Base-by-base conservation (phyloP, 768 basidiomycete species). In the Daedalea quercina region DNA sequence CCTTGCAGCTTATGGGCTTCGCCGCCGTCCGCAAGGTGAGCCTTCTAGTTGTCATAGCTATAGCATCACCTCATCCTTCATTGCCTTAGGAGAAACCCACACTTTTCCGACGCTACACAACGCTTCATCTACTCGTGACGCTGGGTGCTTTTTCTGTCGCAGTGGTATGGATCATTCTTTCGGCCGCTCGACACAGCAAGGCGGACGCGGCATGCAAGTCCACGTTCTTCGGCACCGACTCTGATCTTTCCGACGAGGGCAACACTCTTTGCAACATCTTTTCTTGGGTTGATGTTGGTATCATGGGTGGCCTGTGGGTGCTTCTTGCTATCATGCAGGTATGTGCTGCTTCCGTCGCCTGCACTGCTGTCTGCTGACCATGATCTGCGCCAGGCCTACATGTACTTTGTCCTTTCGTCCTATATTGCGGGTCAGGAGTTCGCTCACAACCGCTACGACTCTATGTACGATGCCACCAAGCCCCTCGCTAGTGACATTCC, bases 261-360 rank as follows among this genome's bases (percentile, higher is more conserved):
- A 67, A 83, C 33, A 82, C 79, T 4, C 76, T 98, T 22, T 99
- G 96, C 70, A 75, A 84, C 44, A 86, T 96, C 51, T 95, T 97
- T 64, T 76, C 92, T 3, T 96, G 93, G 90, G 88, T 91, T 9
- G 88, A 90, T 61, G 74, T 96, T 13, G 94, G 94, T 34, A 71
- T 97, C 52, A 94, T 98, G 92, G 87, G 77, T 19, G 90, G 81
- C 8, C 73, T 96, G 6, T 97, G 94, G 90, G 68, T 88, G 9
- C 63, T 96, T 15, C 73, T 96, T 24, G 80, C 78, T n/a, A 72
- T 85, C 55, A 71, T 89, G 33, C 92, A 95, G 67, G 87, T 8
- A 40, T 13, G n/a, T n/a, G 46, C 54, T 13, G 42, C 47, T 24
- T 52, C 69, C 23, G 75, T 78, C 62, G 66, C 79, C 34, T 76